These are phyloP conservation scores for Phytophthora sp. DNA, from an alignment of 352 stramenopile species.

Conservation along the genomic window DNA sequence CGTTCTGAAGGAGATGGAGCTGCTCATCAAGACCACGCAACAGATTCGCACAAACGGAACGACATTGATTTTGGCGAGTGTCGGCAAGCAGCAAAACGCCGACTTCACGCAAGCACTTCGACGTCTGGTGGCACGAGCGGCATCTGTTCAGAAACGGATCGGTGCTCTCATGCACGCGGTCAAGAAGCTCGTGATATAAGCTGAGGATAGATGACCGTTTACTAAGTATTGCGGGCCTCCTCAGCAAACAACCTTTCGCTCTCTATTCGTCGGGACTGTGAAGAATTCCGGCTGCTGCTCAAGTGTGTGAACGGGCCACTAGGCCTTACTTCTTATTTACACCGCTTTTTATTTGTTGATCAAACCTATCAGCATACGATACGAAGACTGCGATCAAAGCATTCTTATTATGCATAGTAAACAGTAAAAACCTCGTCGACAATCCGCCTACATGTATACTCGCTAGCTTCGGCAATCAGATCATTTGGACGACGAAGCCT, in stretches of 20 bases:
- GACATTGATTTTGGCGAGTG: conserved; percentile 62
- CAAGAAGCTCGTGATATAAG: conserved; percentile 31
- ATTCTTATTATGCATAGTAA: background rate
- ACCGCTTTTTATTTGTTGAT: conserved; percentile 14
- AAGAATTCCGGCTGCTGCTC: background rate
- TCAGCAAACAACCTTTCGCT: background rate
- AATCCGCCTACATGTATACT: conserved; percentile 28
- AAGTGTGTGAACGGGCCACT: conserved; percentile 6
- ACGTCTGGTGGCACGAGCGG: conserved; percentile 58
- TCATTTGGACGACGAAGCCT: conserved; percentile 38
- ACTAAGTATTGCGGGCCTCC: conserved; percentile 27
- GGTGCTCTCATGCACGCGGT: conserved; percentile 40
- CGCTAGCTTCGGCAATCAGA: conserved; percentile 40
- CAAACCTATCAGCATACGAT: conserved; percentile 20
- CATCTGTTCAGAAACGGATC: conserved; percentile 59
- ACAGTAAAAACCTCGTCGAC: conserved; percentile 37
- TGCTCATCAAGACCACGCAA: conserved; percentile 61
- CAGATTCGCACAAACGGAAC: conserved; percentile 73
- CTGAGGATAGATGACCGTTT: background rate
- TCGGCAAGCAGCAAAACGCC: conserved; percentile 44
- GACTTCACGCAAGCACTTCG: conserved; percentile 54
- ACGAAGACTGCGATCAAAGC: conserved; percentile 30
- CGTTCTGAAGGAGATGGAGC: conserved; percentile 60
- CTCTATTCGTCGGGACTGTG: background rate
- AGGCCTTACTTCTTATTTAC: conserved; percentile 32